A percentile compares a stretch with the other conserved stretches of the same genome.
phyloP scores from a whole-genome alignment of 2,329 filamentous ascomycete genomes.

The Nemania abortiva region DNA sequence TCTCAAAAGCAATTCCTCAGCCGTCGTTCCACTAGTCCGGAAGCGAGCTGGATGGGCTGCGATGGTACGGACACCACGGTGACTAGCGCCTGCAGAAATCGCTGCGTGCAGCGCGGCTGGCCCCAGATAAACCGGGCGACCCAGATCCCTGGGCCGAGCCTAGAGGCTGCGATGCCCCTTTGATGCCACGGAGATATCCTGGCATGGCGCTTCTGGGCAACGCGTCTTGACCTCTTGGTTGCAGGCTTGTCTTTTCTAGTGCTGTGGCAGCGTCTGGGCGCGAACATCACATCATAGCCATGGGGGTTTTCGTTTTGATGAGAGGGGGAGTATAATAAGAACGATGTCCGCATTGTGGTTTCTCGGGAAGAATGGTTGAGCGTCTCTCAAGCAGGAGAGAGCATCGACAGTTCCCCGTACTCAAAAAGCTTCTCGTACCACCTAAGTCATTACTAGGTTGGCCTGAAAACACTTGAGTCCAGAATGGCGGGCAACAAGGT shows the following conservation, averaged over 20 bases:
- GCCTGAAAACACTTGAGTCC: too few relatives aligned
- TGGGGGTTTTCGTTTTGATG: conserved; percentile 5
- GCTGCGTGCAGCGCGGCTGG: conserved; percentile 26
- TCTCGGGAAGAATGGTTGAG: not conserved
- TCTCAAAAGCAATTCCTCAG: conserved; percentile 23
- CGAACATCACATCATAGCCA: conserved; percentile 1
- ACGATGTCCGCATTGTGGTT: conserved; percentile 11
- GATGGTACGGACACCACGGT: not conserved
- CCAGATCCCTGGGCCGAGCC: conserved; percentile 17
- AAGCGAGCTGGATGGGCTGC: conserved; percentile 13
- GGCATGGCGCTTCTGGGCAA: conserved; percentile 21
- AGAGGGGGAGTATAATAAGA: conserved; percentile 23
- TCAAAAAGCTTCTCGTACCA: not conserved
- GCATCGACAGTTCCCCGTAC: not conserved
- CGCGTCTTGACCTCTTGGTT: conserved; percentile 28
- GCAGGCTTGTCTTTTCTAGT: conserved; percentile 25
- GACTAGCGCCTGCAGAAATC: conserved; percentile 1
- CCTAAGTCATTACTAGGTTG: not conserved
- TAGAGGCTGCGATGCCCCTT: not conserved
- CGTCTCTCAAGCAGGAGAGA: not conserved
- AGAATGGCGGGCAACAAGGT: conserved; percentile 28
- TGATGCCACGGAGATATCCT: conserved; percentile 1
- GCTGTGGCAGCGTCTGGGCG: conserved; percentile 18
- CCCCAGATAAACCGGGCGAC: conserved; percentile 14
- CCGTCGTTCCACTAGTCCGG: conserved; percentile 25